These are phyloP conservation scores for Psilocybe tampanensis DNA, from an alignment of 768 basidiomycete species.

Conservation along the genomic window DNA sequence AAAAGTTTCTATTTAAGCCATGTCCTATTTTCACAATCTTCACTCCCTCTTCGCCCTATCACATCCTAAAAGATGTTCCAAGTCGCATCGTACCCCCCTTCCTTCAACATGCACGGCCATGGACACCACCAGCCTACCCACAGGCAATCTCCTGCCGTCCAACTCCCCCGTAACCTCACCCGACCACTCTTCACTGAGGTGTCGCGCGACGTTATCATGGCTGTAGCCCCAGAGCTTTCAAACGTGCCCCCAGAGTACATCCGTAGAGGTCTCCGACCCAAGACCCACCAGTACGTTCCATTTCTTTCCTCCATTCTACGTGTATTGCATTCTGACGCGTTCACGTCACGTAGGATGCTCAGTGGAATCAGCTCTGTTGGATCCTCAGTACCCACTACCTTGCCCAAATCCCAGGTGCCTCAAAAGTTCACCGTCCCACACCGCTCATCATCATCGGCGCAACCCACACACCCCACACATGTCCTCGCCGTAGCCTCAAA, in stretches of 20 bases:
- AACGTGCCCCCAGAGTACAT: slow-evolving; percentile 72
- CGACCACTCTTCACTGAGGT: slow-evolving; percentile 64
- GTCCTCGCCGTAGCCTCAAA: slow-evolving; percentile 56
- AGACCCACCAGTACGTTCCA: slow-evolving; percentile 42
- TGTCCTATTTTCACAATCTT: slow-evolving; percentile 36
- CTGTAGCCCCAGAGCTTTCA: slow-evolving; percentile 68
- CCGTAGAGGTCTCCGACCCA: slow-evolving; percentile 55
- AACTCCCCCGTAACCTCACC: slow-evolving; percentile 72
- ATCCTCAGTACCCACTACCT: slow-evolving; percentile 59
- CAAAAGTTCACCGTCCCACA: slow-evolving; percentile 54
- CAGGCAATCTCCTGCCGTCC: slow-evolving; percentile 37
- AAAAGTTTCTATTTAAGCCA: slow-evolving; percentile 29
- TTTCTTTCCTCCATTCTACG: slow-evolving; percentile 16
- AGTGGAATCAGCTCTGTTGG: slow-evolving; percentile 54
- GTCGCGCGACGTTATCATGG: slow-evolving; percentile 56
- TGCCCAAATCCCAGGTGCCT: slow-evolving; percentile 67
- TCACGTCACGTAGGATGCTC: slow-evolving; percentile 46
- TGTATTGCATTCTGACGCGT: slow-evolving; percentile 16
- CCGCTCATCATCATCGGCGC: slow-evolving; percentile 28
- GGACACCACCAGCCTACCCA: slow-evolving; percentile 32
- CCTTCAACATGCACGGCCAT: slow-evolving; percentile 41
- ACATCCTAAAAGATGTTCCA: slow-evolving; percentile 40
- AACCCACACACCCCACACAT: slow-evolving; percentile 52
- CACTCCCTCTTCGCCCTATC: slow-evolving; percentile 22
- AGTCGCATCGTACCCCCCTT: slow-evolving; percentile 45